Conservation (phyloP, 2,329 filamentous ascomycete genomes). For the Colletotrichum theobromicola region DNA sequence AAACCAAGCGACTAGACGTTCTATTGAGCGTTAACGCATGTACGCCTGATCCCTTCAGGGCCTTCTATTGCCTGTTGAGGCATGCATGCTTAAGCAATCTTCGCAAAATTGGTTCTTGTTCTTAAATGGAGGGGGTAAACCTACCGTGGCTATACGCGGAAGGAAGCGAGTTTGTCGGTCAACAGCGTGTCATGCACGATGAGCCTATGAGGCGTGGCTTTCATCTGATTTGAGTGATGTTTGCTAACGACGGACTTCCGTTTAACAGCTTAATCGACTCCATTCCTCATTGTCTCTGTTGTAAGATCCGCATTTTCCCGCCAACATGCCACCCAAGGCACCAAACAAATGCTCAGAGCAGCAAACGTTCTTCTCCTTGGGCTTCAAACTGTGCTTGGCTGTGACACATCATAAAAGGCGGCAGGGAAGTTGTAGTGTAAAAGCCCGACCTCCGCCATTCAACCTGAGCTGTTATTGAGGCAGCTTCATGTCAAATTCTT, state of each 20-base stretch:
- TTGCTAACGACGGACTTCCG: neutral
- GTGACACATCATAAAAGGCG: neutral
- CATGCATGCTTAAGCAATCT: neutral
- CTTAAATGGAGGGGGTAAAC: neutral
- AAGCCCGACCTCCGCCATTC: neutral
- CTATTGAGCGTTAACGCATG: too few relatives aligned
- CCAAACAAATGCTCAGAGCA: neutral
- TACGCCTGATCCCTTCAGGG: too few relatives aligned
- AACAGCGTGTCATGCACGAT: neutral
- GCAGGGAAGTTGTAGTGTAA: neutral
- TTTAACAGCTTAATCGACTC: neutral
- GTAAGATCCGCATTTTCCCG: neutral
- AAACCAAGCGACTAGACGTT: too few relatives aligned
- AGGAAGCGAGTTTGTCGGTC: rapidly evolving
- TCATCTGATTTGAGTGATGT: neutral
- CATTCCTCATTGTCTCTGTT: neutral
- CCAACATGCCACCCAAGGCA: neutral
- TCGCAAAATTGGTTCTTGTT: neutral
- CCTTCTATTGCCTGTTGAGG: too few relatives aligned
- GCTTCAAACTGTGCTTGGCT: neutral
- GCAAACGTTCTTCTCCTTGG: neutral
- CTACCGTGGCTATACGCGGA: neutral
- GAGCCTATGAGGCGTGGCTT: neutral
- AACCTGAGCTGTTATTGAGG: neutral
- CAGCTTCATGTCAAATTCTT: neutral